These are phyloP conservation scores for Peniophora sp. DNA, from an alignment of 1,284 basidiomycete genomes.

Conservation along the genomic window DNA sequence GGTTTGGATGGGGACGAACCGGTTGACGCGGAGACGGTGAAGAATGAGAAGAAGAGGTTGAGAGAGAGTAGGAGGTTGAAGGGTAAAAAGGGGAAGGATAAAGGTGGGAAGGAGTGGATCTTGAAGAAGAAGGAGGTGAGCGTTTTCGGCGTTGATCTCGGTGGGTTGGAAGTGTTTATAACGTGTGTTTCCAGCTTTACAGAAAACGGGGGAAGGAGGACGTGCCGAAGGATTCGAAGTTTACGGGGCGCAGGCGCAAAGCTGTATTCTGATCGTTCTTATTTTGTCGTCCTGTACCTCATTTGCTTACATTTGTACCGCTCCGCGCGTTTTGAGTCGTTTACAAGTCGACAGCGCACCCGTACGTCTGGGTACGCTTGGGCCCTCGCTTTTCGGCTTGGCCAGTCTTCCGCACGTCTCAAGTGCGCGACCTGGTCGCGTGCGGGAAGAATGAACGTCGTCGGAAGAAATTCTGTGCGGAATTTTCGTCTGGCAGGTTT, in stretches of 20 bases:
- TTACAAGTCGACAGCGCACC: too few species aligned
- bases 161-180: too few species aligned
- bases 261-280: conserved; percentile 44
- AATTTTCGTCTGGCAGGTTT: too few species aligned
- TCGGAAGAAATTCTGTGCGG: too few species aligned
- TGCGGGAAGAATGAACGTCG: too few species aligned
- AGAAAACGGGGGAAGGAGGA: conserved; percentile 74
- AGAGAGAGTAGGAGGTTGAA: conserved; percentile 47
- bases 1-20: conserved; percentile 66
- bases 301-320: conserved; percentile 4
- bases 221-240: conserved; percentile 77
- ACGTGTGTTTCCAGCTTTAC: too few species aligned
- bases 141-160: too few species aligned
- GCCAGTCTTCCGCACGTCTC: too few species aligned
- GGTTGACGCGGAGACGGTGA: conserved; percentile 36
- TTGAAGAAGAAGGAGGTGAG: conserved; percentile 76
- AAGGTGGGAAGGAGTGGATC: conserved; percentile 76
- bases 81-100: conserved; percentile 52
- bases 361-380: too few species aligned
- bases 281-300: conserved; percentile 8
- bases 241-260: conserved; percentile 69
- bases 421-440: too few species aligned
- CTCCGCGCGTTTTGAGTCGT: too few species aligned
- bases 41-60: conserved; percentile 65
- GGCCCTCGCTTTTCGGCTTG: too few species aligned